Percentiles rank a stretch among this genome's conserved stretches.
Evolutionary conservation across 2,329 filamentous ascomycete species (phyloP).

Genomic region (Pseudomassariella vexata): DNA sequence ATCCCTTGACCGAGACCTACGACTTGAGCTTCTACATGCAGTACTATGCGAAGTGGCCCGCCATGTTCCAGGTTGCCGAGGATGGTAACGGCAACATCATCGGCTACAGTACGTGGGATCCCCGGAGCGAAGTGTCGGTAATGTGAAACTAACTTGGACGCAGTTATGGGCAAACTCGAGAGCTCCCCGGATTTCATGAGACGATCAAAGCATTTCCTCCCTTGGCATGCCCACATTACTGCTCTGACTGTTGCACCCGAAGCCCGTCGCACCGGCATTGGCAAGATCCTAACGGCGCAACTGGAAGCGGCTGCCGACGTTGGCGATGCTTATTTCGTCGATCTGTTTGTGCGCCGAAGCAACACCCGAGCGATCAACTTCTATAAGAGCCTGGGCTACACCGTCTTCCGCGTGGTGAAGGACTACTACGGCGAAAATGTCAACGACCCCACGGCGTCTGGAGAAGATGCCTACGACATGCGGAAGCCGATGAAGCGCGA

Average conservation of each 20-base stretch:
- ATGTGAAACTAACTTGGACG: slow-evolving; percentile 2
- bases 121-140: background rate
- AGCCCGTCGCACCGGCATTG: slow-evolving; percentile 80
- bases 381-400: slow-evolving; percentile 89
- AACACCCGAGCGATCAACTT: slow-evolving; percentile 83
- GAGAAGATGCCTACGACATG: slow-evolving; percentile 96
- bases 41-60: slow-evolving; percentile 93
- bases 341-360: slow-evolving; percentile 85
- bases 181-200: slow-evolving; percentile 70
- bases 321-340: slow-evolving; percentile 88
- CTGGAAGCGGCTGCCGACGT: slow-evolving; percentile 79
- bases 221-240: slow-evolving; percentile 98
- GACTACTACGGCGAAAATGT: slow-evolving; percentile 91
- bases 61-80: slow-evolving; percentile 88
- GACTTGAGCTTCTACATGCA: slow-evolving; percentile 92
- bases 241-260: slow-evolving; percentile 87
- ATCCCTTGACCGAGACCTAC: slow-evolving; percentile 96
- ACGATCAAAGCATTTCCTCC: slow-evolving; percentile 84
- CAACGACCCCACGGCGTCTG: slow-evolving; percentile 51
- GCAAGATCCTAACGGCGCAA: slow-evolving; percentile 73
- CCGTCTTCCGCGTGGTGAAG: slow-evolving; percentile 79
- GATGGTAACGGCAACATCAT: slow-evolving; percentile 82
- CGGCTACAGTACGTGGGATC: slow-evolving; percentile 70
- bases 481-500: slow-evolving; percentile 84
- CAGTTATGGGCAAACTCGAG: slow-evolving; percentile 97